Conservation (phyloP, 768 basidiomycete genomes). For the Russula olivacea region DNA sequence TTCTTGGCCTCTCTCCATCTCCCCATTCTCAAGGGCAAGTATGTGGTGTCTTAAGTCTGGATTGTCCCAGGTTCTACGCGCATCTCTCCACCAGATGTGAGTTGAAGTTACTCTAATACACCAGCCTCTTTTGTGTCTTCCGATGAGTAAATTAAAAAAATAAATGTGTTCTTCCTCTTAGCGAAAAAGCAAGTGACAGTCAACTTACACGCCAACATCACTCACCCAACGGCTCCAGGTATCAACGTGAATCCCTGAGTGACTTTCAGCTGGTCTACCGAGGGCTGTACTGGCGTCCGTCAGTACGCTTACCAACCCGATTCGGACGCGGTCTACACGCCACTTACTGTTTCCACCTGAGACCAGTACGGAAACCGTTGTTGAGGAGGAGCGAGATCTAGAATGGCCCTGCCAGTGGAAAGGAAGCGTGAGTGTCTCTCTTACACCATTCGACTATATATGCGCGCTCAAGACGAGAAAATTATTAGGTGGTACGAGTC, state of each 20-base stretch:
- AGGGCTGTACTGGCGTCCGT: slow-evolving; percentile 8
- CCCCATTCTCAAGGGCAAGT: slow-evolving; percentile 5
- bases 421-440: slow-evolving; percentile 1
- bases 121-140: background rate
- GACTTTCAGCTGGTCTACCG: background rate
- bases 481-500: slow-evolving; percentile 14
- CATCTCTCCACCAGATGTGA: slow-evolving; percentile 12
- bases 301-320: slow-evolving; percentile 4
- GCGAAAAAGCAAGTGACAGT: slow-evolving; percentile 6
- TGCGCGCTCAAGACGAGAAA: background rate
- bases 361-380: background rate
- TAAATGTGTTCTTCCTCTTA: background rate
- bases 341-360: slow-evolving; percentile 9
- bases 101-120: background rate
- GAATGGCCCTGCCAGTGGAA: background rate
- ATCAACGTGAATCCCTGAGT: background rate
- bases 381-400: slow-evolving; percentile 8
- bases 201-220: background rate
- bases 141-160: background rate
- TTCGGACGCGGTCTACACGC: slow-evolving; percentile 5
- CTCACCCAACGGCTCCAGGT: background rate
- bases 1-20: background rate
- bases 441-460: background rate
- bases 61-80: slow-evolving; percentile 13
- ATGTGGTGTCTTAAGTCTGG: background rate